Conservation (phyloP, 2,329 filamentous ascomycete genomes). For the Grosmannia serpens region DNA sequence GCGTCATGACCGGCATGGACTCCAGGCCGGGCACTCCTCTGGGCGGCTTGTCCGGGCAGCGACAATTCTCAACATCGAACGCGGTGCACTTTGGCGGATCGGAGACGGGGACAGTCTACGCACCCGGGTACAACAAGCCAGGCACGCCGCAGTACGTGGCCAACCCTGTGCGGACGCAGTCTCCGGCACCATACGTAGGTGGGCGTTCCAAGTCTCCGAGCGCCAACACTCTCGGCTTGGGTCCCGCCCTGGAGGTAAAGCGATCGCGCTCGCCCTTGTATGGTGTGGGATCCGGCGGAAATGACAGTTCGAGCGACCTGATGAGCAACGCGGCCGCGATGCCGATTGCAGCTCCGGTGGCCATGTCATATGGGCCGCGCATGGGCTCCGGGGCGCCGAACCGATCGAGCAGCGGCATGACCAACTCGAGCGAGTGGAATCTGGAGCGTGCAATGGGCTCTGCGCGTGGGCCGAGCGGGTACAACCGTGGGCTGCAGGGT, state of each 20-base stretch:
- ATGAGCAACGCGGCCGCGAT: conserved; percentile 41
- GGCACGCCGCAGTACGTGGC: conserved; percentile 1
- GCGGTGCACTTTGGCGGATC: neutral
- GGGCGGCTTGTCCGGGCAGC: conserved; percentile 21
- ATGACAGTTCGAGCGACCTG: conserved; percentile 41
- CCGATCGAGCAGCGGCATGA: neutral
- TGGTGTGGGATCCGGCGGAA: conserved; percentile 26
- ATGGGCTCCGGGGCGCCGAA: neutral
- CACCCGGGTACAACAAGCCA: conserved; percentile 11
- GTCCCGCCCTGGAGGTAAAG: conserved; percentile 14
- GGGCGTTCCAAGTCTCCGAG: conserved; percentile 7
- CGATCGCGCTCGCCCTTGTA: conserved; percentile 38
- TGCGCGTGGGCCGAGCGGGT: conserved; percentile 36
- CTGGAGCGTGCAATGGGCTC: conserved; percentile 14
- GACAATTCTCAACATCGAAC: conserved; percentile 11
- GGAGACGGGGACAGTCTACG: conserved; percentile 10
- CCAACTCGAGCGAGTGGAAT: conserved; percentile 11
- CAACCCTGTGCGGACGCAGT: conserved; percentile 5
- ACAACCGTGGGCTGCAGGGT: conserved; percentile 46
- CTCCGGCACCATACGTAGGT: conserved; percentile 5
- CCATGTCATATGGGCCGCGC: neutral
- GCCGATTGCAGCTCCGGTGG: conserved; percentile 23
- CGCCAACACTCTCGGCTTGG: conserved; percentile 14
- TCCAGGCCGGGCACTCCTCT: conserved; percentile 41
- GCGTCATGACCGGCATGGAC: conserved; percentile 28